Evolutionary conservation across 2,329 filamentous ascomycete species (phyloP).

Genomic region (Hymenoscyphus linearis): DNA sequence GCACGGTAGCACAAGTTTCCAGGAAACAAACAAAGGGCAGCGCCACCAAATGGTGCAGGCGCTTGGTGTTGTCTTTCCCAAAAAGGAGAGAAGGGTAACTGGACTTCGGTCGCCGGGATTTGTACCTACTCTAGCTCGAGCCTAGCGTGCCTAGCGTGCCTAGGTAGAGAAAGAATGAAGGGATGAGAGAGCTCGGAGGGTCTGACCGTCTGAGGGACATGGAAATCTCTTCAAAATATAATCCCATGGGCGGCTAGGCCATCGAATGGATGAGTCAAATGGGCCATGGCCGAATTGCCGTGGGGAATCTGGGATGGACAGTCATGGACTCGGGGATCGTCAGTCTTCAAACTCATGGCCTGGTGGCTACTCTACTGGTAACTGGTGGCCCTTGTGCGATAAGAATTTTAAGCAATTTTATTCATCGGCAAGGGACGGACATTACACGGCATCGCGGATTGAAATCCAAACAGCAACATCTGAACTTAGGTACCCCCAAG

Average conservation of each 20-base stretch:
- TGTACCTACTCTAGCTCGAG: no score
- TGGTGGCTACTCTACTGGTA: no score
- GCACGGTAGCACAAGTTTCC: no score
- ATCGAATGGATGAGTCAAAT: not conserved
- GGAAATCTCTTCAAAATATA: not conserved
- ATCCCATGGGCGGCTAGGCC: no score
- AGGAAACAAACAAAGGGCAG: not conserved
- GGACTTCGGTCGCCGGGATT: not conserved
- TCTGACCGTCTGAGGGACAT: no score
- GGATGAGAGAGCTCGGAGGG: no score
- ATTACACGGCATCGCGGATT: not conserved
- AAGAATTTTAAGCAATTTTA: conserved; percentile 1
- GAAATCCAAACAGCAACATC: no score
- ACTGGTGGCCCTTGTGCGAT: conserved; percentile 2
- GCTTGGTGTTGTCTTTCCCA: not conserved
- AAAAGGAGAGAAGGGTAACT: not conserved
- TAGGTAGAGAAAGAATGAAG: not conserved
- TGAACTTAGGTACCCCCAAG: no score
- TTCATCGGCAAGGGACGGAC: conserved; percentile 1
- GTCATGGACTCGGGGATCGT: no score
- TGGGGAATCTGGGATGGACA: no score
- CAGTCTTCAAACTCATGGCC: no score
- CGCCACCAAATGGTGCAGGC: not conserved
- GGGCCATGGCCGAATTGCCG: not conserved
- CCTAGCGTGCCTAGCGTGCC: no score